These are phyloP conservation scores for Podospora anserina DNA, from an alignment of 495 filamentous ascomycete species.

Conservation along the genomic window DNA sequence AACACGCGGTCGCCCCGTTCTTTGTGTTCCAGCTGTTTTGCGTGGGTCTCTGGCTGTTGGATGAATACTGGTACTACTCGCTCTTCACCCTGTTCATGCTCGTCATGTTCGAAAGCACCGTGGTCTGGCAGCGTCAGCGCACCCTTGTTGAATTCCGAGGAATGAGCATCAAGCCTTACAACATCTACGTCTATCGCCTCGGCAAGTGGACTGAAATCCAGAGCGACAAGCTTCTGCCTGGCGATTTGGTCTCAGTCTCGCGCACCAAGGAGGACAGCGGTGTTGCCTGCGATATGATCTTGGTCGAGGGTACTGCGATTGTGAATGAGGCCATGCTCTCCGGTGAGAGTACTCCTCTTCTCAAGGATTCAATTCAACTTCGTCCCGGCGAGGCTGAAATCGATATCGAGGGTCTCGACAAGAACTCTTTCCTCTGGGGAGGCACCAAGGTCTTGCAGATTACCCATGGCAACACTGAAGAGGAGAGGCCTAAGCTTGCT, in stretches of 20 bases:
- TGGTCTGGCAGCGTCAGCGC: slow-evolving; percentile 97
- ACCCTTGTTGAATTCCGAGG: slow-evolving; percentile 97
- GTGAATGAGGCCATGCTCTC: slow-evolving; percentile 99
- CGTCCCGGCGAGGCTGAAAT: slow-evolving; percentile 79
- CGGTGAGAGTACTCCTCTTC: slow-evolving; percentile 91
- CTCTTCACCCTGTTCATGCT: slow-evolving; percentile 99
- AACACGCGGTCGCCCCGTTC: slow-evolving; percentile 97
- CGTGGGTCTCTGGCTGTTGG: slow-evolving; percentile 96
- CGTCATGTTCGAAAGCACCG: slow-evolving; percentile 94
- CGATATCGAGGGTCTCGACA: slow-evolving; percentile 89
- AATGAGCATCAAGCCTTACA: slow-evolving; percentile 99
- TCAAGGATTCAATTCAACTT: slow-evolving; percentile 95
- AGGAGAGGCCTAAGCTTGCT: slow-evolving; percentile 59
- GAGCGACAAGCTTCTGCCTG: slow-evolving; percentile 91
- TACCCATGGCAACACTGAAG: slow-evolving; percentile 77
- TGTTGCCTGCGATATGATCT: slow-evolving; percentile 93
- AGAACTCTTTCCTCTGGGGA: slow-evolving; percentile 92
- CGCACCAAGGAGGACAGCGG: slow-evolving; percentile 96
- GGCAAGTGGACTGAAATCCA: slow-evolving; percentile 84
- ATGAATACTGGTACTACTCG: slow-evolving; percentile 99
- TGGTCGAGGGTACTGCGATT: slow-evolving; percentile 93
- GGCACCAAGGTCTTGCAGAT: slow-evolving; percentile 97
- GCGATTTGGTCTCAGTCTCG: slow-evolving; percentile 92
- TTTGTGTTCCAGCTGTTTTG: slow-evolving; percentile 99
- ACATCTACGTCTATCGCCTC: slow-evolving; percentile 81